These are phyloP conservation scores for Cadophora malorum DNA, from an alignment of 2,329 filamentous ascomycete genomes.

Conservation along the genomic window DNA sequence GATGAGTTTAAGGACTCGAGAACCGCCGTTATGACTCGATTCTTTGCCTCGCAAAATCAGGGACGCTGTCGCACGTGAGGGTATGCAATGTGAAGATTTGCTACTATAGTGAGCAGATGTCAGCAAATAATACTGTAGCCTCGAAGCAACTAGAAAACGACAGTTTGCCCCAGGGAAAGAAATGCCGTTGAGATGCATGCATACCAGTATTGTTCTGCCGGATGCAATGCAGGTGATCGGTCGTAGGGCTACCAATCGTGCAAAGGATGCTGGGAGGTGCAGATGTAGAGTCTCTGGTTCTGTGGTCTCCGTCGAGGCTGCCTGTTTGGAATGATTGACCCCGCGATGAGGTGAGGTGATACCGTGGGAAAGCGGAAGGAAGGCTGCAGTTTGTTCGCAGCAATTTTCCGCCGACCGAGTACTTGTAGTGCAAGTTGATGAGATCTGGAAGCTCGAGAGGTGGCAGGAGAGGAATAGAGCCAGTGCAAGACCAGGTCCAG, in stretches of 20 bases:
- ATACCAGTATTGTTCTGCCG: conserved; percentile 2
- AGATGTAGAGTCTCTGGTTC: conserved; percentile 18
- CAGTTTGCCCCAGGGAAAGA: neutral
- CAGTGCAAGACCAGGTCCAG: neutral
- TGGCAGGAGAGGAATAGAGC: neutral
- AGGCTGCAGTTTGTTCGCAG: conserved; percentile 12
- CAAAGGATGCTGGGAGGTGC: conserved; percentile 17
- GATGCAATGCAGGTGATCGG: conserved; percentile 17
- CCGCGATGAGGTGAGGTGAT: conserved; percentile 21
- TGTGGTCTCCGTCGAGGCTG: conserved; percentile 18
- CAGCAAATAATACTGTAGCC: conserved; percentile 21
- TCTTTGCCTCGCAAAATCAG: conserved; percentile 15
- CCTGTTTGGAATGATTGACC: conserved; percentile 24
- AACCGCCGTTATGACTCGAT: neutral
- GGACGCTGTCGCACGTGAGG: conserved; percentile 31
- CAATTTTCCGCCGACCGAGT: conserved; percentile 9
- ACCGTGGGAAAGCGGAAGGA: neutral
- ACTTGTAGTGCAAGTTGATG: neutral
- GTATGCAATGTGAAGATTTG: conserved; percentile 18
- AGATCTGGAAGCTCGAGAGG: neutral
- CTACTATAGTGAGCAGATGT: conserved; percentile 4
- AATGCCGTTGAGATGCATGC: conserved; percentile 14
- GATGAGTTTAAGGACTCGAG: conserved; percentile 4
- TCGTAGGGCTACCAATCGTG: conserved; percentile 23
- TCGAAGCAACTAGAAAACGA: conserved; percentile 16